phyloP scores from a whole-genome alignment of 345 rosid species.

The Iberis pinnata region DNA sequence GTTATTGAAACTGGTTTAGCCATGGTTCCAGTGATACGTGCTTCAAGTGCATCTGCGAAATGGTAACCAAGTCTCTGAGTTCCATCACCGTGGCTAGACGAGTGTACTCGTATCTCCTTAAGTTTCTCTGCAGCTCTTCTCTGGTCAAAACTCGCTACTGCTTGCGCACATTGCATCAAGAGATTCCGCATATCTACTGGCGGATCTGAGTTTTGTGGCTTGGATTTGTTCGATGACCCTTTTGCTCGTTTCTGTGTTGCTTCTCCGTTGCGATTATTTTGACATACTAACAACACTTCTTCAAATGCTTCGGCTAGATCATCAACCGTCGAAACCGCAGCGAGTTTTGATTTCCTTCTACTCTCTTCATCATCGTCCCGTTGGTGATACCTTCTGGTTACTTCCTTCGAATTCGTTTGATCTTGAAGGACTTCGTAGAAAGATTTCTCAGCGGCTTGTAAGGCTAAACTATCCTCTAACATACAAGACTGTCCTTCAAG shows the following conservation, averaged over 20 bases:
- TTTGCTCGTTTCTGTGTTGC: conserved; percentile 42
- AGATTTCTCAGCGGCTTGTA: conserved; percentile 63
- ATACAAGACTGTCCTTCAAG: conserved; percentile 40
- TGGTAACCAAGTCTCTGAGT: conserved; percentile 66
- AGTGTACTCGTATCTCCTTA: conserved; percentile 65
- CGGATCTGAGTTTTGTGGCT: conserved; percentile 32
- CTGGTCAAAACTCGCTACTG: conserved; percentile 52
- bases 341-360: too few relatives aligned
- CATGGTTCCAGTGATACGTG: conserved; percentile 48
- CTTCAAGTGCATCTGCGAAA: conserved; percentile 77
- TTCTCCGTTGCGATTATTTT: conserved; percentile 10
- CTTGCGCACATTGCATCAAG: conserved; percentile 70
- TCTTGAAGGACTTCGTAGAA: conserved; percentile 45
- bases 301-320: conserved; percentile 56
- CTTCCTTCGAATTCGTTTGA: too few relatives aligned
- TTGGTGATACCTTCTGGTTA: too few relatives aligned
- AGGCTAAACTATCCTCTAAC: conserved; percentile 42
- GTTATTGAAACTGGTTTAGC: conserved; percentile 36
- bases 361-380: conserved; percentile 42
- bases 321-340: conserved; percentile 41
- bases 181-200: conserved; percentile 59
- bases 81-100: conserved; percentile 64
- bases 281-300: conserved; percentile 40
- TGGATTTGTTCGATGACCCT: conserved; percentile 28
- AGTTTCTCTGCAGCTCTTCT: conserved; percentile 64